A percentile compares a stretch with the other conserved stretches of the same genome.
Evolutionary conservation across 148 eudicot genomes (phyloP).

Genomic region (Nepenthes gracilis): DNA sequence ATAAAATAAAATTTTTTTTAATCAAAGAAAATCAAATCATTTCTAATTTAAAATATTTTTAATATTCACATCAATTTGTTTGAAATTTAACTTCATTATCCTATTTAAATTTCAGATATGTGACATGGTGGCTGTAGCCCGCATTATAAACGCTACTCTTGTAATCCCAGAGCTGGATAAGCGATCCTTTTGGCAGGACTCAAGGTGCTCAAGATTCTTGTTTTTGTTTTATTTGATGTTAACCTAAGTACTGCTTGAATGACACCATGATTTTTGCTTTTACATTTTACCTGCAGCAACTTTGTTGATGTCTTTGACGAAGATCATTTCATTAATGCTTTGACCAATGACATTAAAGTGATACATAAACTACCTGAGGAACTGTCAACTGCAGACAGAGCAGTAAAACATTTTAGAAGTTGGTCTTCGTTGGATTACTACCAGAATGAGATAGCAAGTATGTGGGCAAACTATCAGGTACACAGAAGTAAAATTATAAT

Average conservation of each 20-base stretch:
- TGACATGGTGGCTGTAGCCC: constrained; percentile 99
- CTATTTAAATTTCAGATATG: constrained; percentile 57
- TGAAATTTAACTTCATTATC: neutral
- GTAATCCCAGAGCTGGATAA: constrained; percentile 96
- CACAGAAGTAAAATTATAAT: neutral
- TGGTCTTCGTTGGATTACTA: constrained; percentile 91
- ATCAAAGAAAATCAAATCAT: too few relatives aligned
- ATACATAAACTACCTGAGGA: constrained; percentile 57
- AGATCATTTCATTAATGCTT: constrained; percentile 59
- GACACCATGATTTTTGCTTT: neutral
- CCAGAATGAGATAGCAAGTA: constrained; percentile 65
- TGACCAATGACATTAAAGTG: constrained; percentile 63
- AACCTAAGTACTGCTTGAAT: neutral
- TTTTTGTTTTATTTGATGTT: neutral
- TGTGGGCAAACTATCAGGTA: constrained; percentile 77
- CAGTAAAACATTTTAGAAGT: constrained; percentile 80
- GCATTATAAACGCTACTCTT: constrained; percentile 84
- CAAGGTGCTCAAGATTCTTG: constrained; percentile 40
- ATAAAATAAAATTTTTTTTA: too few relatives aligned
- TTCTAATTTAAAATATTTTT: neutral
- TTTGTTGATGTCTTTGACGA: constrained; percentile 86
- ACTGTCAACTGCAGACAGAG: constrained; percentile 52
- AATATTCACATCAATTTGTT: neutral
- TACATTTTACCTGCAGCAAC: constrained; percentile 40
- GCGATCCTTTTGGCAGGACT: constrained; percentile 94